Conservation (phyloP, 164 flowering plant genomes). For the Magnolia sinica region DNA sequence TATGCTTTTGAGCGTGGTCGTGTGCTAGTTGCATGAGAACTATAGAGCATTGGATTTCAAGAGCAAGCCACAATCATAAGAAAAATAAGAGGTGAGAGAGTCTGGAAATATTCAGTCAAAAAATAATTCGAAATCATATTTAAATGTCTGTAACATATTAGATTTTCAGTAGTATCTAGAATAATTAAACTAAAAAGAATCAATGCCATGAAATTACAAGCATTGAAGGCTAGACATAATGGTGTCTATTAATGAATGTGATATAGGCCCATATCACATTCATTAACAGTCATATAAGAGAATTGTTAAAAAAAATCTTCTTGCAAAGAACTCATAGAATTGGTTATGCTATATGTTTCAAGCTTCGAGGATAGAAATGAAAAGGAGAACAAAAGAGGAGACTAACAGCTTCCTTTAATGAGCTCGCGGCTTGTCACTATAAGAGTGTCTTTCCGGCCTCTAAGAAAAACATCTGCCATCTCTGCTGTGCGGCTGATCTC, state of each 20-base stretch:
- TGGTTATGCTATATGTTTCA: background rate
- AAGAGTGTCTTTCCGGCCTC: constrained; percentile 67
- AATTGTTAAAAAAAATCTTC: background rate
- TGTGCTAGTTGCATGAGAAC: background rate
- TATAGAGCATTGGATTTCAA: background rate
- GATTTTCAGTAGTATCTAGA: background rate
- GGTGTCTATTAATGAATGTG: background rate
- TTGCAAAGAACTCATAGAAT: background rate
- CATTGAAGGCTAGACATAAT: background rate
- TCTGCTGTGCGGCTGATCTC: constrained; percentile 69
- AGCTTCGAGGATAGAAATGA: background rate
- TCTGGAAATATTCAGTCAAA: too few species aligned
- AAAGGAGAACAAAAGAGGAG: constrained; percentile 6
- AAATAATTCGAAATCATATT: too few species aligned
- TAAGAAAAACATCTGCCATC: constrained; percentile 66
- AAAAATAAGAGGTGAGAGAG: too few species aligned
- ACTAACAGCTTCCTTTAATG: constrained; percentile 82
- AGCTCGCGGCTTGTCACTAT: constrained; percentile 87
- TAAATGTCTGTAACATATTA: background rate
- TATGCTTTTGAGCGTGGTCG: background rate
- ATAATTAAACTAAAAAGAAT: background rate
- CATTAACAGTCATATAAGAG: background rate
- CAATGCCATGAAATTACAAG: background rate
- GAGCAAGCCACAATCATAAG: too few species aligned
- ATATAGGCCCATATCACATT: too few species aligned